Conservation (phyloP, 805 yeast genomes). For the Metschnikowia koreensis region DNA sequence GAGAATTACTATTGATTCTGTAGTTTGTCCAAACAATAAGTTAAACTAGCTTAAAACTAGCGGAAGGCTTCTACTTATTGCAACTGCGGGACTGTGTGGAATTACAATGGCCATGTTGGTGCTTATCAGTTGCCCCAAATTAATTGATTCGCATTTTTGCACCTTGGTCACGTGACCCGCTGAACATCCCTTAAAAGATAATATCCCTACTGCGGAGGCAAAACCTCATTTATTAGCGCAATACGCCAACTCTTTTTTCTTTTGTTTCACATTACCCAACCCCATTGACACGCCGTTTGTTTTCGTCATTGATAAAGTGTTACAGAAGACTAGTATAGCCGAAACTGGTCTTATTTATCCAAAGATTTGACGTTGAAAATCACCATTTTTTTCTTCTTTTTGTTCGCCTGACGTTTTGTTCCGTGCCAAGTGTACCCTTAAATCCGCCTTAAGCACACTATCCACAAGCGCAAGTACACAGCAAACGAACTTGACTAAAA, state of each 20-base stretch:
- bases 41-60: no score
- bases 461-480: neutral
- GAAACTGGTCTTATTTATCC: neutral
- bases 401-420: neutral
- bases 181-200: conserved; percentile 4
- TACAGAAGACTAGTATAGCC: neutral
- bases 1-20: no score
- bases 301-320: neutral
- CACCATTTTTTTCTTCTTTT: neutral
- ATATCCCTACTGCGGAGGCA: conserved; percentile 10
- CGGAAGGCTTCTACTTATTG: no score
- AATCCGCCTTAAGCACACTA: neutral
- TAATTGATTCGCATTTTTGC: neutral
- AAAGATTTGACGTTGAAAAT: neutral
- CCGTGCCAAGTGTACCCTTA: conserved; percentile 5
- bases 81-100: no score
- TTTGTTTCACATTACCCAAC: neutral
- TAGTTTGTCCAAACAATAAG: no score
- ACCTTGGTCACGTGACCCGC: conserved; percentile 5
- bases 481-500: neutral
- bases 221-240: conserved; percentile 7
- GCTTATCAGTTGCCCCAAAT: neutral
- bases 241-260: neutral
- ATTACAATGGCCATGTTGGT: neutral
- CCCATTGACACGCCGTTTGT: neutral